phyloP scores from a whole-genome alignment of 805 yeast genomes.

The Pichia cephalocereana region DNA sequence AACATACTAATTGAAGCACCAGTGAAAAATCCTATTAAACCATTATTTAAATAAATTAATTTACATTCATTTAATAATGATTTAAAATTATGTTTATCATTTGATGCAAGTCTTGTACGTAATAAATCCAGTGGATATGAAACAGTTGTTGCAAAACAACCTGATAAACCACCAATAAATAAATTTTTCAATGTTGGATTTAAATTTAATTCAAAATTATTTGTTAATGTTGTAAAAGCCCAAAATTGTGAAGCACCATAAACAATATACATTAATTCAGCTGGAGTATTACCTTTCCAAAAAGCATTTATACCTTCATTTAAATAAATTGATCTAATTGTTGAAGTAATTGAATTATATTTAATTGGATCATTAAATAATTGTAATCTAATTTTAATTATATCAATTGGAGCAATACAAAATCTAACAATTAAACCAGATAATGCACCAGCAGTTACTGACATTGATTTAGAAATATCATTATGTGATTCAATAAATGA shows the following conservation, averaged over 20 bases:
- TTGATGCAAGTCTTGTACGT: slow-evolving; percentile 78
- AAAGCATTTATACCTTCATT: slow-evolving; percentile 57
- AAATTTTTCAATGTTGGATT: slow-evolving; percentile 16
- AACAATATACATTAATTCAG: slow-evolving; percentile 71
- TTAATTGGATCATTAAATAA: slow-evolving; percentile 31
- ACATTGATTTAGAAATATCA: slow-evolving; percentile 20
- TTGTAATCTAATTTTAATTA: slow-evolving; percentile 68
- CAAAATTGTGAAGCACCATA: slow-evolving; percentile 87
- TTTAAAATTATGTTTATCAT: slow-evolving; percentile 29
- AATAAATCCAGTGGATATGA: slow-evolving; percentile 91
- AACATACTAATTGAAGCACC: slow-evolving; percentile 44
- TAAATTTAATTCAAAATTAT: neutral
- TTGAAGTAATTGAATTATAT: slow-evolving; percentile 28
- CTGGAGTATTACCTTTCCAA: slow-evolving; percentile 98
- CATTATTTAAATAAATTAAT: slow-evolving; percentile 26
- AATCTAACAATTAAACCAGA: slow-evolving; percentile 53
- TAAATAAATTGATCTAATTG: slow-evolving; percentile 34
- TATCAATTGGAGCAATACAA: slow-evolving; percentile 68
- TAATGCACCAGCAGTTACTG: slow-evolving; percentile 59
- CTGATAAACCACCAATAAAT: slow-evolving; percentile 67
- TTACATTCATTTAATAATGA: slow-evolving; percentile 27
- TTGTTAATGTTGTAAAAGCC: slow-evolving; percentile 39
- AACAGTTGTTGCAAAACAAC: slow-evolving; percentile 56
- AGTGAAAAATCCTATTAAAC: slow-evolving; percentile 37
- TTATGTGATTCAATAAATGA: neutral